A percentile compares a stretch with the other conserved stretches of the same genome.
These are phyloP conservation scores for Achaetomium macrosporum DNA, from an alignment of 2,329 filamentous ascomycete genomes.

Conservation along the genomic window DNA sequence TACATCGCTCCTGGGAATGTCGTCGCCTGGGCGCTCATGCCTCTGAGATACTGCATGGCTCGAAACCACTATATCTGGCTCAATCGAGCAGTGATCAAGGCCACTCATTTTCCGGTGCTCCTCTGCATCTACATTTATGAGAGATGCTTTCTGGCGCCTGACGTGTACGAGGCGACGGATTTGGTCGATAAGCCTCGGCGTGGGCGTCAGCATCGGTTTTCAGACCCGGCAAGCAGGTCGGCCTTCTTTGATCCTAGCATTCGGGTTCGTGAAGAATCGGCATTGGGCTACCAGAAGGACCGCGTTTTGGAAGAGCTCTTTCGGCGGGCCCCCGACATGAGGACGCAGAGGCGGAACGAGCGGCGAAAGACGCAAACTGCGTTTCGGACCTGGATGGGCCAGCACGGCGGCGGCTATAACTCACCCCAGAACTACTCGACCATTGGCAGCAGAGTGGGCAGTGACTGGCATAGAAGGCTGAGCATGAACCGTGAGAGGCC, in stretches of 20 bases:
- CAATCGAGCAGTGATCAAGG: conserved; percentile 87
- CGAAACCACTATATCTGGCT: conserved; percentile 76
- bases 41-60: conserved; percentile 72
- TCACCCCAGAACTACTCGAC: conserved; percentile 44
- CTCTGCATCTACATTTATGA: conserved; percentile 87
- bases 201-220: conserved; percentile 46
- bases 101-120: conserved; percentile 81
- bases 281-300: conserved; percentile 85
- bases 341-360: conserved; percentile 56
- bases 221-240: conserved; percentile 48
- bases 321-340: conserved; percentile 62
- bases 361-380: conserved; percentile 71
- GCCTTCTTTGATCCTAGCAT: conserved; percentile 68
- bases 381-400: conserved; percentile 87
- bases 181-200: conserved; percentile 66
- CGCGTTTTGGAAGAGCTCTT: conserved; percentile 89
- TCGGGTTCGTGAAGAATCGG: conserved; percentile 75
- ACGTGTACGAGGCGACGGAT: conserved; percentile 77
- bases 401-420: conserved; percentile 48
- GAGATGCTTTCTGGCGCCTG: conserved; percentile 66
- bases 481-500: conserved; percentile 47
- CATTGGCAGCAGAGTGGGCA: conserved; percentile 39
- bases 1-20: conserved; percentile 91
- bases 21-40: conserved; percentile 82
- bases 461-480: conserved; percentile 47